Evolutionary conservation across 2,329 filamentous ascomycete species (phyloP).

Genomic region (Xylaria sp.): DNA sequence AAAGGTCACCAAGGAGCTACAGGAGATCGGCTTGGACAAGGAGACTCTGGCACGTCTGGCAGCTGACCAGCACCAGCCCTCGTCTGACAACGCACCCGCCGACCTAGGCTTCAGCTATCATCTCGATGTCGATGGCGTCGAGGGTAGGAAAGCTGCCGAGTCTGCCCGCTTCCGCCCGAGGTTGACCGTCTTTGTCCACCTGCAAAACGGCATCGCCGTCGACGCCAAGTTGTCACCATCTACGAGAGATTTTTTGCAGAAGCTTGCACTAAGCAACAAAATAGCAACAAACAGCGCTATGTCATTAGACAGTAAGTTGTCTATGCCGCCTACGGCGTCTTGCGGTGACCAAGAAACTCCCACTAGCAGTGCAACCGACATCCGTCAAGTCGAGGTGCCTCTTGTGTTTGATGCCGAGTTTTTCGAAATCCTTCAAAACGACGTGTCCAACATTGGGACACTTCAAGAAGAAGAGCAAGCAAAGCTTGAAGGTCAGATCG

Average conservation of each 20-base stretch:
- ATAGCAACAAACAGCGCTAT: background rate
- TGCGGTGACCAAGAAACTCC: background rate
- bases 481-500: constrained; percentile 71
- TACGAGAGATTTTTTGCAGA: constrained; percentile 71
- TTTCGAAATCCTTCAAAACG: constrained; percentile 77
- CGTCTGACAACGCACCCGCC: constrained; percentile 51
- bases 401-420: constrained; percentile 82
- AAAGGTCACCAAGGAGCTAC: constrained; percentile 77
- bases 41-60: constrained; percentile 75
- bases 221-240: constrained; percentile 74
- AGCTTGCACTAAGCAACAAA: constrained; percentile 59
- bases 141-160: constrained; percentile 57
- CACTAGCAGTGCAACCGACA: constrained; percentile 19
- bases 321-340: background rate
- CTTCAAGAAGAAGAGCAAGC: constrained; percentile 74
- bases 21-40: constrained; percentile 75
- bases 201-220: constrained; percentile 72
- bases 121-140: constrained; percentile 60
- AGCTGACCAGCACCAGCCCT: constrained; percentile 59
- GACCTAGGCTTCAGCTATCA: constrained; percentile 58
- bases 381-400: constrained; percentile 73
- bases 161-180: constrained; percentile 69
- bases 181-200: constrained; percentile 74
- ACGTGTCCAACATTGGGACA: constrained; percentile 74
- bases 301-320: background rate